phyloP scores from a whole-genome alignment of 306 rosid genomes.

The Lathyrus sativus region DNA sequence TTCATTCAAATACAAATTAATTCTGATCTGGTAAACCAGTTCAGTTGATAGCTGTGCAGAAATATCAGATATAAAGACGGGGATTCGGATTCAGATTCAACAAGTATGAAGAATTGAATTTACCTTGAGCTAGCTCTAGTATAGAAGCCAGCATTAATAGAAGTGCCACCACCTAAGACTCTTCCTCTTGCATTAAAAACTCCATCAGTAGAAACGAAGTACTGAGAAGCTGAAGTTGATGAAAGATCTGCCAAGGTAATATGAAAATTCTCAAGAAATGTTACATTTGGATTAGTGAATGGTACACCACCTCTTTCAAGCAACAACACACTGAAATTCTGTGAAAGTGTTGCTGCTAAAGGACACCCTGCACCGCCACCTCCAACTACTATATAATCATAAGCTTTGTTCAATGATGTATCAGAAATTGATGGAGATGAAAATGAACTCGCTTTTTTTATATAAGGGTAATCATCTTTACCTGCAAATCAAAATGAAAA shows the following conservation, averaged over 20 bases:
- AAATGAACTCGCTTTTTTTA: constrained; percentile 74
- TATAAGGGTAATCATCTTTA: constrained; percentile 58
- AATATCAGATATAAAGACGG: too few relatives aligned
- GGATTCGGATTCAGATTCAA: too few relatives aligned
- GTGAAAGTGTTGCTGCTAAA: constrained; percentile 82
- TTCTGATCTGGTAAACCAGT: too few relatives aligned
- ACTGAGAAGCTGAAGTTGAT: constrained; percentile 80
- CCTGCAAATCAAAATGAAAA: constrained; percentile 36
- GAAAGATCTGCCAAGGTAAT: constrained; percentile 73
- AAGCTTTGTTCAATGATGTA: constrained; percentile 41
- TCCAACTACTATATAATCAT: constrained; percentile 84
- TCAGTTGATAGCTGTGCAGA: too few relatives aligned
- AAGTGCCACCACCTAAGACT: constrained; percentile 79
- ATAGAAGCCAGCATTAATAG: constrained; percentile 96
- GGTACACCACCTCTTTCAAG: constrained; percentile 93
- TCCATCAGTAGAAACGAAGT: constrained; percentile 79
- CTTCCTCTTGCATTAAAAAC: constrained; percentile 80
- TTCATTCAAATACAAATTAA: too few relatives aligned
- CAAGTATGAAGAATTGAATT: background rate
- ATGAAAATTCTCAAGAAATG: constrained; percentile 70
- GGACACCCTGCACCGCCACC: constrained; percentile 99
- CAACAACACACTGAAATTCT: constrained; percentile 66
- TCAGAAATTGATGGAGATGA: constrained; percentile 61
- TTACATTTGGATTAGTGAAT: constrained; percentile 71
- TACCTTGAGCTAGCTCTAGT: constrained; percentile 81